Evolutionary conservation across 2,329 filamentous ascomycete genomes (phyloP), one percentile per base, ranked within the genome.

Genomic region (Diaporthe nobilis): DNA sequence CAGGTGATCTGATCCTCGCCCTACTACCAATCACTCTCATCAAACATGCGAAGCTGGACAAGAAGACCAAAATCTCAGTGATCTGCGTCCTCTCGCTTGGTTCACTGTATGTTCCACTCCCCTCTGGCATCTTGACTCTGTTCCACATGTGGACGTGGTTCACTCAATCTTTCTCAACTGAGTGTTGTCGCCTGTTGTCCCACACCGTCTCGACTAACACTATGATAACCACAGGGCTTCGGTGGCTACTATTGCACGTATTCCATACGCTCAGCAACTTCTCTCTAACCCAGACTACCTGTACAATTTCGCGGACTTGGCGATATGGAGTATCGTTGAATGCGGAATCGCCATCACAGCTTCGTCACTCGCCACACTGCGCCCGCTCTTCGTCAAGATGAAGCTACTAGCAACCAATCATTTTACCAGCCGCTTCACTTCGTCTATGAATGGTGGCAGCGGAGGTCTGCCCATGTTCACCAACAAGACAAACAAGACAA

Each of bases 321-420:
- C 84, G 7, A 86, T 86, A 74, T 87, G 85, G 85, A 86, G 84
- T 5, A 85, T 86, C 63, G 81, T 85, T n/a, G 85, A 87, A 76
- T 84, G 83, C 44, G 84, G 83, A 5, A 82, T 87, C 22, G 85
- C 84, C 8, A 83, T 87, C 2, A 80, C 82, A 7, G 85, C 85
- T 9, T 84, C 83, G 8, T 84, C 82, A 7, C 78, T 84, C 34
- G 85, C 85, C 2, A 86, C 85, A 0, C 81, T 86, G 13, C 75
- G 75, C 7, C 75, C 75, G 4, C 67, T 77, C 20, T 77, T 77
- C 34, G 70, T 77, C 49, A 75, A 77, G 6, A 37, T 72, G 73
- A 75, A 44, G 39, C 25, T 77, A 6, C 57, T 77, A 3, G 75
- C 70, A 28, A 73, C 51, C 31, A 61, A 65, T 22, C 75, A 67